Evolutionary conservation across 352 stramenopile species (phyloP).

Genomic region (Phytophthora sojae): DNA sequence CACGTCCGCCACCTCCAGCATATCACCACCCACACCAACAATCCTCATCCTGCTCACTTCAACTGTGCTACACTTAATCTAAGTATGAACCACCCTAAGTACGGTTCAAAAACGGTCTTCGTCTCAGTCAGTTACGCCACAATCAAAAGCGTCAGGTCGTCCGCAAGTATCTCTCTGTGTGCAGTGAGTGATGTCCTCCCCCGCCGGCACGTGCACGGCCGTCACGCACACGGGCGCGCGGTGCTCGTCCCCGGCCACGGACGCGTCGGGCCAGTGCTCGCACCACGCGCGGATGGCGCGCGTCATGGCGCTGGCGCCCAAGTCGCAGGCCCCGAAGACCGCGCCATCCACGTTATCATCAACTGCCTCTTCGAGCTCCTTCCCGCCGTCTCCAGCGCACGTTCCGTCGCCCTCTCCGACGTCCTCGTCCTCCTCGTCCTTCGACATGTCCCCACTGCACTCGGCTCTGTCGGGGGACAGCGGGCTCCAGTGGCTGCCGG

Average conservation of each 20-base stretch:
- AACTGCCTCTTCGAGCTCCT: constrained; percentile 13
- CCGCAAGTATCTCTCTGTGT: background rate
- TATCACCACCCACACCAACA: background rate
- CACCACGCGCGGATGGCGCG: constrained; percentile 85
- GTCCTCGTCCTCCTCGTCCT: constrained; percentile 36
- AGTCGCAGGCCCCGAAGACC: constrained; percentile 30
- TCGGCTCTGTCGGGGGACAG: constrained; percentile 10
- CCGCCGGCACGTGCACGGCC: constrained; percentile 40
- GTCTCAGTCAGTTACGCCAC: background rate
- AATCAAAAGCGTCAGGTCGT: constrained; percentile 13
- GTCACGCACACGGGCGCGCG: constrained; percentile 74
- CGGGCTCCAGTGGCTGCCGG: constrained; percentile 36
- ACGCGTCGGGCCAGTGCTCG: constrained; percentile 59
- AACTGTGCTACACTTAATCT: constrained; percentile 1
- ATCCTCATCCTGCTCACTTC: background rate
- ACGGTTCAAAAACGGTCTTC: constrained; percentile 2
- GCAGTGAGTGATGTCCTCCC: constrained; percentile 7
- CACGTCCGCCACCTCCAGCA: constrained; percentile 5
- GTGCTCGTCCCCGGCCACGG: constrained; percentile 58
- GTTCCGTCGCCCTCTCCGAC: constrained; percentile 21
- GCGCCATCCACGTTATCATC: constrained; percentile 1
- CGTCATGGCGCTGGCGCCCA: constrained; percentile 81
- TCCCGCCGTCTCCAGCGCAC: constrained; percentile 10
- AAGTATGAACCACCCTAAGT: constrained; percentile 6
- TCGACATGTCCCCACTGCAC: constrained; percentile 30